These are phyloP conservation scores for Phialophora expanda DNA, from an alignment of 2,329 filamentous ascomycete species.

Conservation along the genomic window DNA sequence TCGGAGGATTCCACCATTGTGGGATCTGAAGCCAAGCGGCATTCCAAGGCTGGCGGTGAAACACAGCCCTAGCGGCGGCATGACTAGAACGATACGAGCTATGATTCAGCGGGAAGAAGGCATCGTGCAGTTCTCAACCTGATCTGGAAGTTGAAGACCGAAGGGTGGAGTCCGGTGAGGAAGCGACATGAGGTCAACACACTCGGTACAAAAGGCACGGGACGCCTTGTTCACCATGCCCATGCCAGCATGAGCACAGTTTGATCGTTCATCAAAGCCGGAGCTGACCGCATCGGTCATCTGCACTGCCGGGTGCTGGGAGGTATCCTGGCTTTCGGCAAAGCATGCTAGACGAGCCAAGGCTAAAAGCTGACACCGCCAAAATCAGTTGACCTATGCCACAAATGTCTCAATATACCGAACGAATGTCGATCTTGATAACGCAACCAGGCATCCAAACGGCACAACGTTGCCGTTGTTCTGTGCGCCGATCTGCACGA, in stretches of 20 bases:
- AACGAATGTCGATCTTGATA: not conserved
- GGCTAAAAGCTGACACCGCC: not conserved
- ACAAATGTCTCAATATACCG: not conserved
- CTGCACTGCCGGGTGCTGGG: not conserved
- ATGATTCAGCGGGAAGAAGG: not conserved
- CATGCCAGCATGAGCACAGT: not conserved
- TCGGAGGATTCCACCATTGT: constrained; percentile 12
- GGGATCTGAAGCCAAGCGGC: not conserved
- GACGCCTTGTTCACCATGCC: not conserved
- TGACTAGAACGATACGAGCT: not conserved
- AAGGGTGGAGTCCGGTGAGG: not conserved
- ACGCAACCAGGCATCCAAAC: not conserved
- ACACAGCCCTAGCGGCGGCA: not conserved
- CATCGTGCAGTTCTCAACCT: not conserved
- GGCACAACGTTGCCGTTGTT: not conserved
- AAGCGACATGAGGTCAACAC: not conserved
- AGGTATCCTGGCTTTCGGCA: not conserved
- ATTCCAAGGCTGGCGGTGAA: not conserved
- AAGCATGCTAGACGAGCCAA: not conserved
- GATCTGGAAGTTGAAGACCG: not conserved
- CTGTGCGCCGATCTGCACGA: not conserved
- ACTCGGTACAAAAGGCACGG: not conserved
- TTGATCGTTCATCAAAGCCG: not conserved
- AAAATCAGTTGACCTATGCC: not conserved
- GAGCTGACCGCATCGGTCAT: not conserved